Evolutionary conservation across 2,329 filamentous ascomycete species (phyloP), one percentile per base, ranked within the genome.

Genomic region (Tolypocladium album): DNA sequence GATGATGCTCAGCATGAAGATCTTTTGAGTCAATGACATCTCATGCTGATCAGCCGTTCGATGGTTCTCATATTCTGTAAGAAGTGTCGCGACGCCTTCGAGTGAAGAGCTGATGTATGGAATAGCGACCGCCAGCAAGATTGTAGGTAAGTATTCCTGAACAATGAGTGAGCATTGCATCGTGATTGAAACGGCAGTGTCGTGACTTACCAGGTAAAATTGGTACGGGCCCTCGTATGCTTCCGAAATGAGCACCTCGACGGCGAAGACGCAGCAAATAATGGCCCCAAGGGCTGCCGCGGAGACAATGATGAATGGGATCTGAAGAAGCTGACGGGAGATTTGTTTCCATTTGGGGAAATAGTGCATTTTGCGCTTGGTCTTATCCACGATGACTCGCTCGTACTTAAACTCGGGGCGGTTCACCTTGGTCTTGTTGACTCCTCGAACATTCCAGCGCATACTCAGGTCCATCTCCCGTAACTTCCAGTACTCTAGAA

Each of bases 401-500:
- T 89, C 86, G 64, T 84, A 84, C 60, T 78, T 72, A 71, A 89
- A 91, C 58, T 88, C 80, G 15, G 80, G 79, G 11, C 88, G 79
- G 64, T 85, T 87, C 50, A 81, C 78, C 65, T 90, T 87, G 59
- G 90, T 83, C 40, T 76, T 78, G 6, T 83, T 85, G 4, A 92
- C 86, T 11, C 86, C 86, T 58, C 82, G 82, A 9, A 90, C 88
- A 24, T 83, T 81, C 89, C 89, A 92, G 55, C 88, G 82, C 24
- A 91, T 80, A 57, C 83, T 82, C 1, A 92, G 78, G 64, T 92
- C 88, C 4, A 81, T 75, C 69, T 92, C 87, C 62, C 87, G 84
- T 55, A 90, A 83, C 72, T 89, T 91, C 89, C 89, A 92, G 71
- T 86, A 91, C 68, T 92, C 89, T 15, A 90, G 81, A 64, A 92